Base-by-base conservation (phyloP, 2,329 filamentous ascomycete genomes). In the Pseudocercospora eumusae region DNA sequence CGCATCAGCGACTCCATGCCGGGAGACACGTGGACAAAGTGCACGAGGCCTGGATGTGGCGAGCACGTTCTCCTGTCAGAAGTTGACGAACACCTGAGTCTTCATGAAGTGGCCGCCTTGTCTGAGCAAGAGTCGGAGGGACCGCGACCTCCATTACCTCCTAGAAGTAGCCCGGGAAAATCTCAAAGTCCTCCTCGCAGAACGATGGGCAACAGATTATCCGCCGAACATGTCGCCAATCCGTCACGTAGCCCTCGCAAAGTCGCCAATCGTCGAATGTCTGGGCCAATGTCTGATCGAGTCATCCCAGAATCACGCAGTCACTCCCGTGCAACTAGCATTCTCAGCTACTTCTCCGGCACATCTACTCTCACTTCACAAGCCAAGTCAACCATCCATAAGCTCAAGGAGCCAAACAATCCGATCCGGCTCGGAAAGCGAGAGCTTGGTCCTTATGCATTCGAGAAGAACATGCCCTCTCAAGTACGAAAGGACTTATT, bases 401-500 rank as follows among this genome's bases (percentile, higher is more conserved):
- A 50, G 9, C 55, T 64, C 8, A 49, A 28, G 11, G 56, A 57
- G 10, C 65, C 66, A n/a, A 50, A 21, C 23, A 63, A 63, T 2
- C 65, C 66, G 11, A 70, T 69, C 18, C 58, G 71, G 18, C 31
- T 65, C 5, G 67, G 80, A 71, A 77, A 74, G 70, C 70, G 70
- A 5, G 79, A 81, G 64, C 74, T 81, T 5, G 80, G 80, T n/a
- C 79, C 80, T 11, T 71, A 81, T 67, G 79, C 79, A 0, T 80
- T 73, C 69, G 80, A 82, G 64, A 74, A 78, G 11, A 69, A 68
- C 33, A 81, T 82, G 80, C 80, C 80, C 4, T 68, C 60, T 31
- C 75, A 76, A 71, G 74, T 82, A 1, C 75, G 77, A 44, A 71
- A 76, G 15, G 73, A 75, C 54, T 74, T 82, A 10, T 70, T 75